phyloP scores from a whole-genome alignment of 106 monocot genomes.

The Allium sativum region DNA sequence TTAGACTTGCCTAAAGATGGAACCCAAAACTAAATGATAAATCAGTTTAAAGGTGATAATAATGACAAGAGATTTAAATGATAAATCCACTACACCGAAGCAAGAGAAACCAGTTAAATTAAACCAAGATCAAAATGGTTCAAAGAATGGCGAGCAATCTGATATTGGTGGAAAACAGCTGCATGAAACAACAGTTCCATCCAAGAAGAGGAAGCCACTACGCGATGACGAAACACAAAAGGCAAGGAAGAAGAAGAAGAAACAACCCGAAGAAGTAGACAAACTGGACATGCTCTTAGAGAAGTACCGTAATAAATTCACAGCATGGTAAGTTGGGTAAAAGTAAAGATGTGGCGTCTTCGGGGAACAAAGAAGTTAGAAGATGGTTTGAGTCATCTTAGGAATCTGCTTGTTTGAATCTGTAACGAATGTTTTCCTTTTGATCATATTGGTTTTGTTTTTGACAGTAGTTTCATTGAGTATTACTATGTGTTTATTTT shows the following conservation, averaged over 20 bases:
- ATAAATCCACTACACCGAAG: no score
- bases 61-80: no score
- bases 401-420: background rate
- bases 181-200: background rate
- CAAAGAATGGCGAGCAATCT: background rate
- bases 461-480: no score
- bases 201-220: conserved; percentile 38
- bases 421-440: no score
- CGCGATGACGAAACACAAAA: conserved; percentile 9
- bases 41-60: no score
- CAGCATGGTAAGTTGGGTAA: conserved; percentile 13
- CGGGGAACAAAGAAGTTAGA: conserved; percentile 25
- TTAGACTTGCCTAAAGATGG: no score
- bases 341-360: conserved; percentile 6
- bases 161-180: background rate
- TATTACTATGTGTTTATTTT: no score
- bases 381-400: conserved; percentile 50
- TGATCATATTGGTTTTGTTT: no score
- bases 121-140: no score
- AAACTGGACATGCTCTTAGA: conserved; percentile 67
- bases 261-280: conserved; percentile 38
- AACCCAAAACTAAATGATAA: no score
- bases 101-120: no score
- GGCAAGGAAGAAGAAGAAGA: conserved; percentile 22
- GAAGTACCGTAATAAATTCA: conserved; percentile 62